Percentiles rank a stretch among this genome's conserved stretches.
phyloP scores from a whole-genome alignment of 140 eudicot genomes.

The Anethum foeniculum region DNA sequence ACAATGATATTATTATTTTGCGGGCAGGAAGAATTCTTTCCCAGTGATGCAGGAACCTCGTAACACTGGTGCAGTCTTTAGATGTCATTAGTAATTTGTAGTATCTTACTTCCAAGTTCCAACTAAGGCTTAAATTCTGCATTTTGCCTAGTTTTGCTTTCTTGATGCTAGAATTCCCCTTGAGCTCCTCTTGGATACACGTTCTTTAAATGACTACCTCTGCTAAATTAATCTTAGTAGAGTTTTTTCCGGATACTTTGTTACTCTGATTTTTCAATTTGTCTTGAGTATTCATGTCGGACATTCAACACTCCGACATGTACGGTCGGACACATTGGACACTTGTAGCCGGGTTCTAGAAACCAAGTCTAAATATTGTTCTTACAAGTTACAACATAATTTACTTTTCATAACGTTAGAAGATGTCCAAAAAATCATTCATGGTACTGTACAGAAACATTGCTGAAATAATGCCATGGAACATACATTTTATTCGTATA shows the following conservation, averaged over 20 bases:
- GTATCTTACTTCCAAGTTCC: not conserved
- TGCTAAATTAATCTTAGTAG: not conserved
- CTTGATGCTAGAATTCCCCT: not conserved
- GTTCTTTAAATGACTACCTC: not conserved
- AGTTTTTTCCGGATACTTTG: not conserved
- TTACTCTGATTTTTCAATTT: no score
- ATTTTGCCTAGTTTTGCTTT: not conserved
- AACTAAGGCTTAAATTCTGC: not conserved
- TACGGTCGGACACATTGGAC: no score
- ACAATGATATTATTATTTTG: not conserved
- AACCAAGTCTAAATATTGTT: no score
- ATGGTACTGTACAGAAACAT: no score
- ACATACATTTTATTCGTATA: no score
- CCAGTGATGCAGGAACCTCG: not conserved
- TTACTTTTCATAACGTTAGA: no score
- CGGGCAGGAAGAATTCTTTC: not conserved
- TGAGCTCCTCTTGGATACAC: not conserved
- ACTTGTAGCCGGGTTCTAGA: no score
- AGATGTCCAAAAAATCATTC: no score
- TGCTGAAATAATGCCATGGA: no score
- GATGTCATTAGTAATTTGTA: not conserved
- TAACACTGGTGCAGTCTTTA: not conserved
- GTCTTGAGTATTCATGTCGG: no score
- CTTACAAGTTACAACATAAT: no score
- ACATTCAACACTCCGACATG: no score